Evolutionary conservation across 2,329 filamentous ascomycete genomes (phyloP), one percentile per base, ranked within the genome.

Genomic region (Parastagonospora avenae): DNA sequence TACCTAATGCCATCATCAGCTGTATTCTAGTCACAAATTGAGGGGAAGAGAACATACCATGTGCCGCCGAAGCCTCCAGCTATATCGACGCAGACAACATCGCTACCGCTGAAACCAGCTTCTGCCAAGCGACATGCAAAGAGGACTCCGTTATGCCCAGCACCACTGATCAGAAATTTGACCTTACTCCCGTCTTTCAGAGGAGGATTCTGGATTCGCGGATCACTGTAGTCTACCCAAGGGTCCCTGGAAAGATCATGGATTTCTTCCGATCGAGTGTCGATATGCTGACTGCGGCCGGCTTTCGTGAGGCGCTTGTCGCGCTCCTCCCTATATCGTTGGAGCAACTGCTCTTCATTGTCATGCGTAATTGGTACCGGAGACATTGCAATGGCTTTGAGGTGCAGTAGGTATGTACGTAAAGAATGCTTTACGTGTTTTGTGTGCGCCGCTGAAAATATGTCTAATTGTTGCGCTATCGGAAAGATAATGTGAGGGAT

Each of bases 1-100:
- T 77, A 79, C 32, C 32, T 33, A n/a, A 14, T 33, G 5, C 14
- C 32, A 2, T 24, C 9, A 14, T 33, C 32, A 33, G 32, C 14
- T 33, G 11, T 33, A 11, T 8, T 5, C 32, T 14, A 33, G 32
- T 8, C 11, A 6, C 14, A 12, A 33, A 33, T 2, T 6, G 8
- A 24, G 5, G 3, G 19, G 19, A 24, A 24, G n/a, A 24, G 19
- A 24, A n/a, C 32, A 6, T 11, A n/a, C 67, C 77, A 79, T 1
- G 75, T 77, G 0, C 77, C 77, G 2, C 77, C 76, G 55, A 77
- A 78, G 1, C 73, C 75, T 6, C 70, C 73, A 10, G 75, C 76
- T 2, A 58, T 78, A 55, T 78, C 77, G 8, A 76, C 55, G 19
- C 77, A 65, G 5, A 64, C 45, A 27, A 77, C 66, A 44, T 76